Base-by-base conservation (phyloP, 1,284 basidiomycete species). In the Exsudoporus floridanus region DNA sequence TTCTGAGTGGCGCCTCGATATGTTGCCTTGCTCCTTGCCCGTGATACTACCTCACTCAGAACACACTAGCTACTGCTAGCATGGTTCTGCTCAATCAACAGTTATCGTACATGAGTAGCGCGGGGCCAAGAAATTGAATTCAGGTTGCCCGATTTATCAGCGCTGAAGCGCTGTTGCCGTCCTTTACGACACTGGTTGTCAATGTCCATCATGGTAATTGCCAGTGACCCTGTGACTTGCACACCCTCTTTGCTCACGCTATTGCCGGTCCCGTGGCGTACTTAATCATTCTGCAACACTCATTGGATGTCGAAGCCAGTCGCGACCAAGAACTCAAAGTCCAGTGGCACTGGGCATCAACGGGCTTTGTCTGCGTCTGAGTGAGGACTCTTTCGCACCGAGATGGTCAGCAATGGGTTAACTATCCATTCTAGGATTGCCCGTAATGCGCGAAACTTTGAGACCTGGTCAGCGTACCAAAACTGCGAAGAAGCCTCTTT, bases 381-480 rank as follows among this genome's bases (percentile, higher is more conserved):
- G 65, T 66, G 42, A 39, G 62, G 27, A 28, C 43, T 53, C 21
- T 25, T 47, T 51, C 30, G 10, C n/a, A 19, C 34, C 16, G 23
- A 36, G 30, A 38, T 45, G 23, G 35, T 38, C 35, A 38, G 7
- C 21, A 28, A 38, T 18, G 6, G 9, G 25, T 47, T 54, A n/a
- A 60, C 30, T 9, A 21, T 35, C 28, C 39, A 18, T 25, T 37
- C 28, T 51, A 75, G 74, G 53, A 77, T 77, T 52, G 74, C 76
- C 28, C 70, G 70, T 23, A 77, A 72, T 60, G 50, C 69, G 31
- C 64, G 66, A 37, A 66, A 70, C 54, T 77, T 76, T 40, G 75
- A 77, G 56, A 73, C 70, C 31, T 77, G 75, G 76, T 65, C 66
- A 14, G 66, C 67, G 10, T 65, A 72, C 55, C 73, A 76, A 53